A percentile compares a stretch with the other conserved stretches of the same genome.
phyloP scores from a whole-genome alignment of 2,329 filamentous ascomycete genomes.

The Colletotrichum graminicola region DNA sequence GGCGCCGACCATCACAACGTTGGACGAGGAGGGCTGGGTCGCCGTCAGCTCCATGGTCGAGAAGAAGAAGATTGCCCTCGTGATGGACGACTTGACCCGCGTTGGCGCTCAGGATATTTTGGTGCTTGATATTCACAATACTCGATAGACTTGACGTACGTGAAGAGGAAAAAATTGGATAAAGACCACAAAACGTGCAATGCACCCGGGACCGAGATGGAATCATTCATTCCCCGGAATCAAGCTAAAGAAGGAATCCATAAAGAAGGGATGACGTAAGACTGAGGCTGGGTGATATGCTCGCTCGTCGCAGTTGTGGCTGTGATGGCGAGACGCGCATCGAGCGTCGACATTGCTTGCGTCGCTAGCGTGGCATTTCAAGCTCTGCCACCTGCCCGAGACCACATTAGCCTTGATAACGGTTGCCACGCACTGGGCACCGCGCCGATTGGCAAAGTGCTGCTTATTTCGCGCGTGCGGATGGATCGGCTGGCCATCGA shows the following conservation, averaged over 20 bases:
- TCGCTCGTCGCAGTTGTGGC: slow-evolving; percentile 29
- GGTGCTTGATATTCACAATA: slow-evolving; percentile 88
- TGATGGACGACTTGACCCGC: slow-evolving; percentile 86
- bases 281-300: slow-evolving; percentile 8
- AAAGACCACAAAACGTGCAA: slow-evolving; percentile 34
- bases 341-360: slow-evolving; percentile 24
- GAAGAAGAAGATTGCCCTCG: slow-evolving; percentile 84
- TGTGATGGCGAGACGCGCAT: slow-evolving; percentile 5
- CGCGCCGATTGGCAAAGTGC: slow-evolving; percentile 16
- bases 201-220: slow-evolving; percentile 4
- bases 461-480: not conserved
- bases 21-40: slow-evolving; percentile 93
- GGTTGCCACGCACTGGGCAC: slow-evolving; percentile 13
- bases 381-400: slow-evolving; percentile 26
- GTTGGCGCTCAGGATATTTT: slow-evolving; percentile 88
- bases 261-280: not conserved
- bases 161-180: slow-evolving; percentile 21
- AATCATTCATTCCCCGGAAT: not conserved
- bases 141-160: slow-evolving; percentile 57
- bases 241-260: not conserved
- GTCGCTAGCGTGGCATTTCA: slow-evolving; percentile 24
- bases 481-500: slow-evolving; percentile 10
- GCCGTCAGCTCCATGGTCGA: slow-evolving; percentile 95
- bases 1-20: slow-evolving; percentile 88
- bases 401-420: slow-evolving; percentile 21